A percentile compares a stretch with the other conserved stretches of the same genome.
These are phyloP conservation scores for Fusarium sp. DNA, from an alignment of 2,329 filamentous ascomycete genomes.

Conservation along the genomic window DNA sequence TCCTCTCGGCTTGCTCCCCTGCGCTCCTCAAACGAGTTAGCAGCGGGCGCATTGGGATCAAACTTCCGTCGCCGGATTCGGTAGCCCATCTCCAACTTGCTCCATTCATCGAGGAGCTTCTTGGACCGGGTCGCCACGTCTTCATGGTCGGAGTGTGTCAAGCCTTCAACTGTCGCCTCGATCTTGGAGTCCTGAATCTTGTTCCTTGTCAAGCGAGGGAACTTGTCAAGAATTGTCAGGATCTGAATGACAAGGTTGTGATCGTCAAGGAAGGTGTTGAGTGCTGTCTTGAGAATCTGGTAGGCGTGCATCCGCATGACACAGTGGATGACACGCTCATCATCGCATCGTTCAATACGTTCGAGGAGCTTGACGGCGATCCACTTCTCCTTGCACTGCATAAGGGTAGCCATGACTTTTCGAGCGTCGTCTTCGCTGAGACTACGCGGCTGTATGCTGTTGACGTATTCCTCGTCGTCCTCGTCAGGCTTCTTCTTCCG, in stretches of 20 bases:
- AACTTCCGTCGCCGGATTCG: slow-evolving; percentile 92
- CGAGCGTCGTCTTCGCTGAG: slow-evolving; percentile 86
- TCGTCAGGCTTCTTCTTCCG: slow-evolving; percentile 92
- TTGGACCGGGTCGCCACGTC: slow-evolving; percentile 79
- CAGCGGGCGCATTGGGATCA: slow-evolving; percentile 72
- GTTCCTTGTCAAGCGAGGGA: slow-evolving; percentile 92
- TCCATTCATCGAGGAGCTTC: slow-evolving; percentile 84
- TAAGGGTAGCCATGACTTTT: slow-evolving; percentile 95
- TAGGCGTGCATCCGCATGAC: slow-evolving; percentile 98
- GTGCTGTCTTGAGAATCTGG: slow-evolving; percentile 88
- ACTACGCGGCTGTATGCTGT: slow-evolving; percentile 82
- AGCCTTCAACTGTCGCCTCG: slow-evolving; percentile 79
- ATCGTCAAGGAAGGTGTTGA: slow-evolving; percentile 89
- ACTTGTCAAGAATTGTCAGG: slow-evolving; percentile 86
- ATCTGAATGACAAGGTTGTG: slow-evolving; percentile 90
- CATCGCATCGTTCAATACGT: slow-evolving; percentile 87
- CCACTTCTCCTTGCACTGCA: slow-evolving; percentile 99
- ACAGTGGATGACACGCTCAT: slow-evolving; percentile 86
- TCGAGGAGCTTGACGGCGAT: slow-evolving; percentile 94
- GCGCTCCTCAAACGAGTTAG: slow-evolving; percentile 72
- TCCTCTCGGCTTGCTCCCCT: slow-evolving; percentile 61
- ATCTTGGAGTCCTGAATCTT: slow-evolving; percentile 98
- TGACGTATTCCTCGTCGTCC: slow-evolving; percentile 96
- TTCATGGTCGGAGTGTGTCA: slow-evolving; percentile 77
- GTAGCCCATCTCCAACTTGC: slow-evolving; percentile 89